These are phyloP conservation scores for Aspergillus nomiae DNA, from an alignment of 2,329 filamentous ascomycete species.

Conservation along the genomic window DNA sequence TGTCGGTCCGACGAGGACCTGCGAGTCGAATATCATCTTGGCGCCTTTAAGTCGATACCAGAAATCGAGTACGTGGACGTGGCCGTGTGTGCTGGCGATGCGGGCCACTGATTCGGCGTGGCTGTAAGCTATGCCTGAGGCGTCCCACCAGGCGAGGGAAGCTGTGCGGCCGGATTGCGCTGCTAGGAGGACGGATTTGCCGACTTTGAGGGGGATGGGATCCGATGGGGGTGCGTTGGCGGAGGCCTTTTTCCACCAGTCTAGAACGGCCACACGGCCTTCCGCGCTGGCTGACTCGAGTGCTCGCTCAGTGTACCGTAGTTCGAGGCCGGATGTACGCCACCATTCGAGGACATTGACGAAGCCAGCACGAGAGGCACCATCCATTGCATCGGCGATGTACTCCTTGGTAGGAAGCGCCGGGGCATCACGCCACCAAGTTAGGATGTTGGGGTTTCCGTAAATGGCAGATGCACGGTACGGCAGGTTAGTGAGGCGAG, in stretches of 20 bases:
- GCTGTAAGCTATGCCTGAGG: conserved; percentile 74
- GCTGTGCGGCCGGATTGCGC: conserved; percentile 78
- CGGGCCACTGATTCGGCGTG: conserved; percentile 82
- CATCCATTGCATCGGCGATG: conserved; percentile 79
- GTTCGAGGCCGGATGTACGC: conserved; percentile 75
- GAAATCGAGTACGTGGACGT: conserved; percentile 78
- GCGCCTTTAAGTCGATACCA: conserved; percentile 77
- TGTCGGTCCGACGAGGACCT: conserved; percentile 83
- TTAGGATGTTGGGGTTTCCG: conserved; percentile 78
- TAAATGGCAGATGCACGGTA: conserved; percentile 88
- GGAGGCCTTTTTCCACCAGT: conserved; percentile 86
- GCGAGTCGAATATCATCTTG: conserved; percentile 78
- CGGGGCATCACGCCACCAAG: conserved; percentile 86
- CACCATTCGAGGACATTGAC: conserved; percentile 89
- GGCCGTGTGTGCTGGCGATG: conserved; percentile 80
- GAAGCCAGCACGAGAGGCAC: conserved; percentile 82
- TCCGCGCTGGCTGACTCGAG: conserved; percentile 85
- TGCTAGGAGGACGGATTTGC: conserved; percentile 80
- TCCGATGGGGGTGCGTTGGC: conserved; percentile 57
- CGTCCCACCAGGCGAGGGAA: conserved; percentile 85
- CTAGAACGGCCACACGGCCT: conserved; percentile 80
- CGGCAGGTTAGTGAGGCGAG: conserved; percentile 77
- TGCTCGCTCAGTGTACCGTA: conserved; percentile 84
- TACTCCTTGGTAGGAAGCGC: conserved; percentile 87
- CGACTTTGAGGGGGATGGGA: conserved; percentile 69